phyloP scores from a whole-genome alignment of 164 flowering plant genomes.

The Tetracentron sinense region DNA sequence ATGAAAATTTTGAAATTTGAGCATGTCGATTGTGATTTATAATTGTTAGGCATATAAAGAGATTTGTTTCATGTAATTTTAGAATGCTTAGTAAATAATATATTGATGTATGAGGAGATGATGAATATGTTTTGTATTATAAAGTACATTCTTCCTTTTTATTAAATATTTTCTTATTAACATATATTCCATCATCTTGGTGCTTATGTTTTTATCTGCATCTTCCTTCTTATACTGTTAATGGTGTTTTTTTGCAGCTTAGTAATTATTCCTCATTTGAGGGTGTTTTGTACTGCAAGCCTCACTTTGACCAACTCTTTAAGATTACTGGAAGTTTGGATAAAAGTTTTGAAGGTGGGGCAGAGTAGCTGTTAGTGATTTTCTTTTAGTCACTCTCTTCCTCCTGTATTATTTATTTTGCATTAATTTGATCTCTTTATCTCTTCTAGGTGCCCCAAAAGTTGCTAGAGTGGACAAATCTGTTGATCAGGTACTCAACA shows the following conservation, averaged over 20 bases:
- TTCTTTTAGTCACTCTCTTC: background rate
- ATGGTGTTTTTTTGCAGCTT: slow-evolving; percentile 45
- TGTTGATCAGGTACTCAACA: slow-evolving; percentile 47
- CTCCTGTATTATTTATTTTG: background rate
- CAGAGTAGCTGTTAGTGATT: background rate
- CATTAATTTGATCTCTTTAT: background rate
- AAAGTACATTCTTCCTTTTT: no score
- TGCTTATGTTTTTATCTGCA: background rate
- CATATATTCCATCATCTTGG: background rate
- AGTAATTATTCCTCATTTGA: slow-evolving; percentile 79
- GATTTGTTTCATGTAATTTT: no score
- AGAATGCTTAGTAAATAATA: no score
- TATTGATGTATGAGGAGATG: no score
- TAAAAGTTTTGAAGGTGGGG: slow-evolving; percentile 87
- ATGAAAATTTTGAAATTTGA: no score
- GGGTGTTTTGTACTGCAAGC: slow-evolving; percentile 92
- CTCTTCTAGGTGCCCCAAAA: slow-evolving; percentile 56
- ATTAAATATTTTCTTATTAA: no score
- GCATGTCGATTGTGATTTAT: no score
- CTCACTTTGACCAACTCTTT: slow-evolving; percentile 91
- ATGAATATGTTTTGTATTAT: no score
- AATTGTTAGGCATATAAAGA: no score
- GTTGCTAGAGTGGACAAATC: slow-evolving; percentile 51
- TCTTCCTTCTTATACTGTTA: background rate
- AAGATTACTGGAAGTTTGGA: slow-evolving; percentile 94